Conservation (phyloP, 2,329 filamentous ascomycete genomes). For the Decorospora gaudefroyi region DNA sequence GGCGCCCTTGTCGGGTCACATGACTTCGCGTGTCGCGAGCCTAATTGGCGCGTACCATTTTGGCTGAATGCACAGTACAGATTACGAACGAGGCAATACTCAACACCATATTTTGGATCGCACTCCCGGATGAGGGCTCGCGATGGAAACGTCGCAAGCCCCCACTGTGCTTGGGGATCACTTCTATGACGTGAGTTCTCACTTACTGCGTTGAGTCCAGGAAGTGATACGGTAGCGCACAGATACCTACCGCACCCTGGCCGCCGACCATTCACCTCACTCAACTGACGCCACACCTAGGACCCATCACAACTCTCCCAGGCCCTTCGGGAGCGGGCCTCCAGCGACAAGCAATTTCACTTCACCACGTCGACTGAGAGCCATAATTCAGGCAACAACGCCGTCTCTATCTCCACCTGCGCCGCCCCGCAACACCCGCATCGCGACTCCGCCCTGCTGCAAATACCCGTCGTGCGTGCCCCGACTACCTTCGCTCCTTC, state of each 20-base stretch:
- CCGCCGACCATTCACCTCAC: conserved; percentile 34
- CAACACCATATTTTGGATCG: conserved; percentile 20
- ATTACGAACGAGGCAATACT: conserved; percentile 16
- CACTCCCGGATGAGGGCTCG: conserved; percentile 13
- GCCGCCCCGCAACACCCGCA: conserved; percentile 8
- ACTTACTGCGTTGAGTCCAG: conserved; percentile 15
- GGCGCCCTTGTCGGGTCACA: conserved; percentile 12
- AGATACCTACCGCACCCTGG: conserved; percentile 31
- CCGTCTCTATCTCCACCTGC: conserved; percentile 17
- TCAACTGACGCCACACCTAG: conserved; percentile 33
- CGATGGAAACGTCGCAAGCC: conserved; percentile 42
- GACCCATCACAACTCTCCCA: conserved; percentile 47
- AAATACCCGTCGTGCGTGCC: conserved; percentile 18
- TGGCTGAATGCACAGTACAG: conserved; percentile 14
- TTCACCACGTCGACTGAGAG: conserved; percentile 36
- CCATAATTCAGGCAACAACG: conserved; percentile 12
- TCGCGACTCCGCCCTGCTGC: conserved; percentile 16
- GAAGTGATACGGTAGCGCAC: conserved; percentile 26
- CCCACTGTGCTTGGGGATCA: conserved; percentile 35
- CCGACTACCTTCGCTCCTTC: conserved; percentile 20
- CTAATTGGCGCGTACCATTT: conserved; percentile 21
- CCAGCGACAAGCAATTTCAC: conserved; percentile 26
- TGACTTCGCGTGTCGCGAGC: conserved; percentile 20
- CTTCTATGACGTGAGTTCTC: conserved; percentile 43
- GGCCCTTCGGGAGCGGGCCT: conserved; percentile 43